Percentiles rank a stretch among this genome's conserved stretches.
Evolutionary conservation across 2,329 filamentous ascomycete species (phyloP).

Genomic region (Cercospora beticola): DNA sequence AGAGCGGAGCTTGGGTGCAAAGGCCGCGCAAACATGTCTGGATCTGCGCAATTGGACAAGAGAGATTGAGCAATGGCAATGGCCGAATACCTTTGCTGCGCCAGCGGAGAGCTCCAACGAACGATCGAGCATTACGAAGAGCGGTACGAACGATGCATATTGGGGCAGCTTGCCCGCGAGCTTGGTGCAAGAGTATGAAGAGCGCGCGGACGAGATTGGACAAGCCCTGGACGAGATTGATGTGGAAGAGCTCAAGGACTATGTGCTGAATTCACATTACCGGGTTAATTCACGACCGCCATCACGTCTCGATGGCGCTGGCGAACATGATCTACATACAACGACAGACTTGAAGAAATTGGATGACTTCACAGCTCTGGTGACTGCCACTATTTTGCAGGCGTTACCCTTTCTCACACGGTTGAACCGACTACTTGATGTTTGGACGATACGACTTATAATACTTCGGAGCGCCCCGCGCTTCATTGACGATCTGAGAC

Average conservation of each 20-base stretch:
- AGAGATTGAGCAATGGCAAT: constrained; percentile 66
- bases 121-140: background rate
- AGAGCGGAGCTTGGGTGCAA: constrained; percentile 70
- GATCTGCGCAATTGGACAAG: constrained; percentile 71
- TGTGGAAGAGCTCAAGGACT: constrained; percentile 84
- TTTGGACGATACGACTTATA: constrained; percentile 74
- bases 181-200: constrained; percentile 68
- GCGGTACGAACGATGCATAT: constrained; percentile 6
- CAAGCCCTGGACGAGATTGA: constrained; percentile 67
- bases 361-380: constrained; percentile 84
- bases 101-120: constrained; percentile 34
- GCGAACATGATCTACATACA: constrained; percentile 18
- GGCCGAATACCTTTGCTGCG: constrained; percentile 53
- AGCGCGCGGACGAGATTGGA: constrained; percentile 70
- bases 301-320: constrained; percentile 38
- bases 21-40: constrained; percentile 68
- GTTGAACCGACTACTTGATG: constrained; percentile 68
- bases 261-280: constrained; percentile 80
- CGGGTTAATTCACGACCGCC: constrained; percentile 48
- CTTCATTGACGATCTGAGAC: constrained; percentile 63
- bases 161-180: constrained; percentile 68
- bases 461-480: constrained; percentile 72
- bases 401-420: constrained; percentile 77
- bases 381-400: constrained; percentile 89
- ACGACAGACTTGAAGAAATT: constrained; percentile 48